Base-by-base conservation (phyloP, 768 basidiomycete species). In the Roridomyces roridus region DNA sequence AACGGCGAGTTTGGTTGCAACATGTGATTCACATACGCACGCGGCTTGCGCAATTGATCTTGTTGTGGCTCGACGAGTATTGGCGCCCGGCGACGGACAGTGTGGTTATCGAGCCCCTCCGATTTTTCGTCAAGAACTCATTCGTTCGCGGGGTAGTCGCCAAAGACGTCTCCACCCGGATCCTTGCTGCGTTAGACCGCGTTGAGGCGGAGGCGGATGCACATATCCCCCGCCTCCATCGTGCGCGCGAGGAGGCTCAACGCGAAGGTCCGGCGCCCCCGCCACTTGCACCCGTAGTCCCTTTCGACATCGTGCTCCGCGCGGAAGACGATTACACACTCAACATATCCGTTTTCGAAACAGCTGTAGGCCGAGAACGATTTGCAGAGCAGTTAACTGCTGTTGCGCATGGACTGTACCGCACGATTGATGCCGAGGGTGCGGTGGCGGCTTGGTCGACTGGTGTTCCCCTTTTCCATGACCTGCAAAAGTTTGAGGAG, bases 11-110 rank as follows among this genome's bases (percentile, higher is more conserved):
- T 23, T 74, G 72, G 70, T 46, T 77, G 41, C 63, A 69, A 12
- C 79, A 84, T 55, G 75, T 79, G 6, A 70, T 76, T 25, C 79
- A 80, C 14, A 74, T 86, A 31, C 85, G 84, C 47, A 71, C 85
- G 48, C 77, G 85, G n/a, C 77, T 91, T 17, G 82, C 80, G 42
- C 84, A 84, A 64, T 63, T 87, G 21, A 64, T 92, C 52, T 79
- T 84, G 62, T 74, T 79, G n/a, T 93, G 91, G 91, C 76, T 91
- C n/a, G 81, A 87, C 54, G 71, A 77, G 34, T 81, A 89, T 65
- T 93, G 90, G 89, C 74, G 78, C 31, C 71, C 74, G n/a, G 77
- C 77, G 1, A 67, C 71, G 4, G 91, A 92, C 50, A 63, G 59
- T 0, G 71, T 77, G 5, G 69, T 80, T 18, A 67, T 81, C 44